phyloP scores from a whole-genome alignment of 2,329 filamentous ascomycete species.

The Penicillium hordei region DNA sequence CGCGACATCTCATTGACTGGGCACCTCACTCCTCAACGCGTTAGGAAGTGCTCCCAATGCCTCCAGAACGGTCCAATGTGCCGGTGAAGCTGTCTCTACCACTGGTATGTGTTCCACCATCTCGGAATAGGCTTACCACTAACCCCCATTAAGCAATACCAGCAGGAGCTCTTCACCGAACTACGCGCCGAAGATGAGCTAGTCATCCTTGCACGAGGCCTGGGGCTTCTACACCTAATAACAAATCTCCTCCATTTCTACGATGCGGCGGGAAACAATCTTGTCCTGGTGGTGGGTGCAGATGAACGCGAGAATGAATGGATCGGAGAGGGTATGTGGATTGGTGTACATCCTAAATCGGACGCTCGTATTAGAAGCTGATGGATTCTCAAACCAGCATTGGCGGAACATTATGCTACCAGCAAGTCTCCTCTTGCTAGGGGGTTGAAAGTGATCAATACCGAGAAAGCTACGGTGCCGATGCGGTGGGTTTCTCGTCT shows the following conservation, averaged over 20 bases:
- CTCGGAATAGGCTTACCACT: constrained; percentile 13
- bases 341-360: not conserved
- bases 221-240: constrained; percentile 86
- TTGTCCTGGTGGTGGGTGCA: constrained; percentile 84
- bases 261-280: constrained; percentile 90
- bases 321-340: constrained; percentile 73
- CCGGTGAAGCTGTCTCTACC: constrained; percentile 65
- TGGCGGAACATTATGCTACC: constrained; percentile 92
- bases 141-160: constrained; percentile 63
- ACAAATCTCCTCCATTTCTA: constrained; percentile 97
- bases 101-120: constrained; percentile 44
- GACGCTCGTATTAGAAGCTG: constrained; percentile 7
- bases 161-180: constrained; percentile 92
- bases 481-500: constrained; percentile 49
- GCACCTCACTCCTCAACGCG: constrained; percentile 13
- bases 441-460: constrained; percentile 89
- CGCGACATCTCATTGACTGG: constrained; percentile 8
- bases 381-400: constrained; percentile 47
- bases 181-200: constrained; percentile 89
- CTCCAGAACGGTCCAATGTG: constrained; percentile 42
- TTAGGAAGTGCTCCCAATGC: constrained; percentile 40
- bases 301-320: constrained; percentile 93
- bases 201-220: constrained; percentile 83
- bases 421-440: constrained; percentile 79
- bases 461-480: constrained; percentile 83